Conservation (phyloP, 2,329 filamentous ascomycete species). For the Alternaria consortialis region DNA sequence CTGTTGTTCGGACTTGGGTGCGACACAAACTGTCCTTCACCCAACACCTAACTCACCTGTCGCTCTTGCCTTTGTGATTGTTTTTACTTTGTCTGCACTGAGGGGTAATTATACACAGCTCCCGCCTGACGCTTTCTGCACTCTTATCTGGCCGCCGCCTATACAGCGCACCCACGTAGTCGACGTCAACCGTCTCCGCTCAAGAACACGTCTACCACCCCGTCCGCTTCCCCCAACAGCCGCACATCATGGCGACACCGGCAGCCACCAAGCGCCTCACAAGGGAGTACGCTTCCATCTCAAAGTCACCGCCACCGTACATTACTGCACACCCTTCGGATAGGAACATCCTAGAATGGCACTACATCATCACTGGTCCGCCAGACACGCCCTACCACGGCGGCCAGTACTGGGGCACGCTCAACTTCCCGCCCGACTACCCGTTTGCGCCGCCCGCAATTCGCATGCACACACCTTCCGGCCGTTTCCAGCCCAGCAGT, state of each 20-base stretch:
- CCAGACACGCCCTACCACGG: slow-evolving; percentile 92
- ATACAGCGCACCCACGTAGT: slow-evolving; percentile 3
- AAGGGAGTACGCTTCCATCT: slow-evolving; percentile 71
- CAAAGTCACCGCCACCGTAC: slow-evolving; percentile 83
- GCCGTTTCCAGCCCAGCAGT: slow-evolving; percentile 92
- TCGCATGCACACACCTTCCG: slow-evolving; percentile 97
- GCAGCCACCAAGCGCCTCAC: slow-evolving; percentile 60
- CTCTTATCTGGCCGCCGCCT: slow-evolving; percentile 12
- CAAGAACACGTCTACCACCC: slow-evolving; percentile 7
- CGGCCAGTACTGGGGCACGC: slow-evolving; percentile 97
- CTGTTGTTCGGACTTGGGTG: slow-evolving; percentile 2
- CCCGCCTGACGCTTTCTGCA: background rate
- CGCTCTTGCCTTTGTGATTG: background rate
- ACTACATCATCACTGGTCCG: slow-evolving; percentile 94
- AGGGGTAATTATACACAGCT: background rate
- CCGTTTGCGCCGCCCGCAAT: slow-evolving; percentile 97
- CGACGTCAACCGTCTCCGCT: slow-evolving; percentile 7
- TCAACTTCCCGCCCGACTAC: slow-evolving; percentile 95
- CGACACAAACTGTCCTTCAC: background rate
- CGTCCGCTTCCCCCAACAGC: slow-evolving; percentile 4
- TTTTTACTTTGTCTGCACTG: background rate
- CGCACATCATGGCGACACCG: slow-evolving; percentile 49
- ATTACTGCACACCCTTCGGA: slow-evolving; percentile 91
- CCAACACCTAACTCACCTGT: background rate
- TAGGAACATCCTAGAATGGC: slow-evolving; percentile 92